Evolutionary conservation across 495 filamentous ascomycete species (phyloP), one percentile per base, ranked within the genome.

Genomic region (Glutinoglossum americanum): DNA sequence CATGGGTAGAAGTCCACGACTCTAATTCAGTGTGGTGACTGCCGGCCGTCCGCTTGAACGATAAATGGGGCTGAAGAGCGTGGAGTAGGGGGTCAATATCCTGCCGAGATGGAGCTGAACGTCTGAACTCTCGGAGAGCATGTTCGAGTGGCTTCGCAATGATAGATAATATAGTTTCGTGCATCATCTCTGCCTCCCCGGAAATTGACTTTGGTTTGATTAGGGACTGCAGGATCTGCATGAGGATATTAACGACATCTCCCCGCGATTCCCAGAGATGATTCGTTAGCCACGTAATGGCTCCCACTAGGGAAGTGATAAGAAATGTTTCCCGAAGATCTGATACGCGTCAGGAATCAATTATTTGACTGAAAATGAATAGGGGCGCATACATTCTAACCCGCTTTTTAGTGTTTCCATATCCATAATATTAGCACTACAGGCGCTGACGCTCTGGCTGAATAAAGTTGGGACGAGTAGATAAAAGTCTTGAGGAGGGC

Each of bases 401-500:
- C 89, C 92, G 1, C 80, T 81, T 66, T 88, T 93, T 0, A 97
- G 68, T n/a, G 79, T 80, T 19, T 94, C 86, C 21, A 93, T 78
- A 25, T 81, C 78, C 25, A 98, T 69, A 33, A 80, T 74, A 6
- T 80, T 80, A 0, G 76, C 78, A 59, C 80, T 76, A 62, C 82
- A 84, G 1, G 87, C 92, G 11, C 83, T 73, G 0, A 94, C 76
- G 48, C 84, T 87, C 62, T 97, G 87, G 57, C 82, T 76, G 64
- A 97, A 94, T 0, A 97, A 69, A 0, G 89, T 92, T 8, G 89
- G 82, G 4, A 94, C 82, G n/a, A 98, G 79, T 19, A 85, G 70
- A 63, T 96, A 95, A 64, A 97, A 98, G 32, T 94, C 85, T 62
- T 94, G 89, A 1, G 92, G 93, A 26, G 83, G 86, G 63, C 92